Conservation (phyloP, 2,329 filamentous ascomycete genomes). For the Neonectria hederae region DNA sequence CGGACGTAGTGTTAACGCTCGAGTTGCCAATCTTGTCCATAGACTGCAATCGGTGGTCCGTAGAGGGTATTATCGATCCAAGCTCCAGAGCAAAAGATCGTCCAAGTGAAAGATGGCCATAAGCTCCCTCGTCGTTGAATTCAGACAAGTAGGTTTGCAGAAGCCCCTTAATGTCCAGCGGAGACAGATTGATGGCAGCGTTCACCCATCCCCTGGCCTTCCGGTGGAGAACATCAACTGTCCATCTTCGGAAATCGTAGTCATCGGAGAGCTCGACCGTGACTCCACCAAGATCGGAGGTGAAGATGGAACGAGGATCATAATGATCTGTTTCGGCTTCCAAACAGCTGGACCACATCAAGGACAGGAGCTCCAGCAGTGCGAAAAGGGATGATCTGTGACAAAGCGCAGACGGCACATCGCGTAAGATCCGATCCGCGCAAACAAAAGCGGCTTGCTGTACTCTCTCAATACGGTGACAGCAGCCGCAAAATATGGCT, state of each 20-base stretch:
- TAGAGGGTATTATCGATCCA: slow-evolving; percentile 84
- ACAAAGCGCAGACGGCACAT: slow-evolving; percentile 89
- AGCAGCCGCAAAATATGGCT: slow-evolving; percentile 86
- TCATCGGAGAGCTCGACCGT: slow-evolving; percentile 93
- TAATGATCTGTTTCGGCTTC: slow-evolving; percentile 96
- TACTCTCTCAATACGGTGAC: slow-evolving; percentile 90
- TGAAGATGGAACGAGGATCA: slow-evolving; percentile 83
- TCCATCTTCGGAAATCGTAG: slow-evolving; percentile 81
- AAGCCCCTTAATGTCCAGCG: slow-evolving; percentile 92
- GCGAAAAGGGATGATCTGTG: slow-evolving; percentile 92
- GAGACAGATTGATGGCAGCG: slow-evolving; percentile 82
- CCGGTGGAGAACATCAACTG: slow-evolving; percentile 79
- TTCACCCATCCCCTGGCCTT: slow-evolving; percentile 84
- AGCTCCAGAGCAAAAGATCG: slow-evolving; percentile 95
- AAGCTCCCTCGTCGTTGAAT: slow-evolving; percentile 89
- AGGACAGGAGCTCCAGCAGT: slow-evolving; percentile 86
- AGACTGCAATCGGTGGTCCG: slow-evolving; percentile 85
- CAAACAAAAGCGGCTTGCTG: slow-evolving; percentile 86
- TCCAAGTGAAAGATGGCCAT: slow-evolving; percentile 91
- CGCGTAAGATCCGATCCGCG: slow-evolving; percentile 84
- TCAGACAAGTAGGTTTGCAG: slow-evolving; percentile 97
- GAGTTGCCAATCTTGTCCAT: slow-evolving; percentile 79
- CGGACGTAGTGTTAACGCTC: slow-evolving; percentile 89
- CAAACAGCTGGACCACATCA: slow-evolving; percentile 95
- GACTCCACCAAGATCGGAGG: slow-evolving; percentile 79